Base-by-base conservation (phyloP, 345 rosid species). In the Firmiana major region DNA sequence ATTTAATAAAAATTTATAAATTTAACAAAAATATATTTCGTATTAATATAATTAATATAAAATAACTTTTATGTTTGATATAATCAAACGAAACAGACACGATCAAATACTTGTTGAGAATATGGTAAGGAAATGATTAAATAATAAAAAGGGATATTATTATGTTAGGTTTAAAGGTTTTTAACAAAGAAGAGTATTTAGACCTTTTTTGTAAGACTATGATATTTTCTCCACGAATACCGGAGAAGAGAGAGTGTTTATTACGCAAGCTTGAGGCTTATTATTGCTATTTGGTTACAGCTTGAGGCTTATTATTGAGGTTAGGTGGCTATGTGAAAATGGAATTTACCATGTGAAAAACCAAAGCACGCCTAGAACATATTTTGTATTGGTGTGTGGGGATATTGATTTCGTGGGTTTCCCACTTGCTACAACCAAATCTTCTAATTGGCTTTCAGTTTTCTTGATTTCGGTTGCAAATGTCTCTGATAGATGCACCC, bases 191-290 rank as follows among this genome's bases (percentile, higher is more conserved):
- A 40, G 1, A 15, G 1, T 12, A 3, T 3, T 34, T 31, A 40
- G 17, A 42, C 9, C 10, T 11, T 57, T 57, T 5, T 21, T 4
- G 49, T 8, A 43, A 43, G n/a, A 24, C 13, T 45, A 68, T 46
- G 58, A 48, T 48, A 26, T n/a, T 53, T 71, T 71, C 46, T 71
- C 75, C 75, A 71, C 22, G n/a, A 53, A 4, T 34, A 16, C 51
- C 62, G 63, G 75, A 71, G 31, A 53, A 34, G 6, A 15, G 24
- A 19, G 9, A 16, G 48, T 53, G 11, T 10, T 71, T 11, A 53
- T 36, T 3, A 48, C 53, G 75, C 69, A 62, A 19, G 12, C 9
- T 38, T 19, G 26, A 38, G 24, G 16, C 31, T 3, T 22, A 58
- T 22, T 22, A 58, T 36, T 36, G 22, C n/a, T n/a, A n/a, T n/a